A percentile compares a stretch with the other conserved stretches of the same genome.
These are phyloP conservation scores for Cucurbita ficifolia DNA, from an alignment of 306 rosid genomes.

Conservation along the genomic window DNA sequence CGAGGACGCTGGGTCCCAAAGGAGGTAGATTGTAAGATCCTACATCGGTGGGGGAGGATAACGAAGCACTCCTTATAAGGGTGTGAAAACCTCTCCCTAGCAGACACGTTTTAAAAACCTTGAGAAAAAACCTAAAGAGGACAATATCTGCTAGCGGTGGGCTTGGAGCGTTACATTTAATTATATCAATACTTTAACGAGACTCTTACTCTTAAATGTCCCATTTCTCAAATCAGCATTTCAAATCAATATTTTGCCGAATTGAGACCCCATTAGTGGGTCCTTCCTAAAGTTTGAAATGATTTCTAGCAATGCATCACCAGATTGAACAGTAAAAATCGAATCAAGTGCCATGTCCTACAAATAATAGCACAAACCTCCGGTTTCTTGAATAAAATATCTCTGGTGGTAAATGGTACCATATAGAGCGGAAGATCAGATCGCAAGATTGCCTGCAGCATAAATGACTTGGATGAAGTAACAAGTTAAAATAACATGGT, in stretches of 20 bases:
- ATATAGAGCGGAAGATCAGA: constrained; percentile 86
- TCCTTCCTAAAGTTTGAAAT: not conserved
- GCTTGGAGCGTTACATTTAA: too few species aligned
- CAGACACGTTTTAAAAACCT: too few species aligned
- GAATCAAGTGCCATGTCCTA: not conserved
- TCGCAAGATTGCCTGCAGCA: constrained; percentile 65
- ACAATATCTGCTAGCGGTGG: too few species aligned
- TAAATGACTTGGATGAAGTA: not conserved
- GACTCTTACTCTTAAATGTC: not conserved
- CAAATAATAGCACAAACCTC: constrained; percentile 43
- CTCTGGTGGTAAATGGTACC: constrained; percentile 59
- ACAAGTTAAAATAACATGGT: not conserved
- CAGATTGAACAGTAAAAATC: not conserved
- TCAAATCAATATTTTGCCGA: not conserved
- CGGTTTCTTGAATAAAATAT: constrained; percentile 59
- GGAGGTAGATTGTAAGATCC: too few species aligned
- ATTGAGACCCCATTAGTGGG: not conserved
- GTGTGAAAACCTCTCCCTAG: too few species aligned
- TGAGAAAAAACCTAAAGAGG: too few species aligned
- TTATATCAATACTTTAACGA: not conserved
- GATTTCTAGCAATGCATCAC: not conserved
- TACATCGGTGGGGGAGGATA: too few species aligned
- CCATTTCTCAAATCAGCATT: not conserved
- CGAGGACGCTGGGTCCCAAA: too few species aligned
- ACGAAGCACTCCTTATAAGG: too few species aligned